phyloP scores from a whole-genome alignment of 371 early-diverging fungal genomes.

The Apophysomyces trapeziformis region DNA sequence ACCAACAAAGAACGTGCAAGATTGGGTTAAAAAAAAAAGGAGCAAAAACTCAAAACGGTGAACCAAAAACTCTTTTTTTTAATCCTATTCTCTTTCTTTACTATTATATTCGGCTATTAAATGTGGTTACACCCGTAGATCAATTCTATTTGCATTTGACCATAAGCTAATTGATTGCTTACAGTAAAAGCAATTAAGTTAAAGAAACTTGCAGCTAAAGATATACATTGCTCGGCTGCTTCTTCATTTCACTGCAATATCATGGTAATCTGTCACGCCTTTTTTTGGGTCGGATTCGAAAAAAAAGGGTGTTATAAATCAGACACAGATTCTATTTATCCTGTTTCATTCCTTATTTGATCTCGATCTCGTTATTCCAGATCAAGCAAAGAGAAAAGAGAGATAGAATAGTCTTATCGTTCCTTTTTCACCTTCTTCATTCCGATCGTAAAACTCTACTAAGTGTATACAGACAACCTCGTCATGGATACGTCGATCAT shows the following conservation, averaged over 20 bases:
- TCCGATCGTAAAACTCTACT: not conserved
- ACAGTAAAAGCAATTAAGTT: not conserved
- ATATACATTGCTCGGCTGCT: too few relatives aligned
- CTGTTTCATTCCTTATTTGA: conserved; percentile 1
- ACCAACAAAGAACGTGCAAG: conserved; percentile 2
- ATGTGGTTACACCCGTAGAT: conserved; percentile 18
- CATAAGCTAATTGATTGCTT: not conserved
- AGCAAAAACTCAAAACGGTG: not conserved
- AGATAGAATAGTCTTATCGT: not conserved
- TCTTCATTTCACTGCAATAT: too few relatives aligned
- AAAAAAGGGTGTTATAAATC: not conserved
- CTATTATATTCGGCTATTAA: conserved; percentile 16
- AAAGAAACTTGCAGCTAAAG: too few relatives aligned
- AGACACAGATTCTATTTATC: not conserved
- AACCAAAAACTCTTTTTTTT: not conserved
- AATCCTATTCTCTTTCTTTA: too few relatives aligned
- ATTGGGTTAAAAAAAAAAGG: not conserved
- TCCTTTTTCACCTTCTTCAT: not conserved
- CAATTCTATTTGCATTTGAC: not conserved
- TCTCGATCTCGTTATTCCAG: not conserved
- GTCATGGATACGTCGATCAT: not conserved
- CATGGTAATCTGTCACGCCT: not conserved
- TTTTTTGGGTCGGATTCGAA: not conserved
- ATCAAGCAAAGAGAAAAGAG: not conserved
- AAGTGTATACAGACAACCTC: not conserved